phyloP scores from a whole-genome alignment of 2,329 filamentous ascomycete genomes.

The Aureobasidium mangrovei region DNA sequence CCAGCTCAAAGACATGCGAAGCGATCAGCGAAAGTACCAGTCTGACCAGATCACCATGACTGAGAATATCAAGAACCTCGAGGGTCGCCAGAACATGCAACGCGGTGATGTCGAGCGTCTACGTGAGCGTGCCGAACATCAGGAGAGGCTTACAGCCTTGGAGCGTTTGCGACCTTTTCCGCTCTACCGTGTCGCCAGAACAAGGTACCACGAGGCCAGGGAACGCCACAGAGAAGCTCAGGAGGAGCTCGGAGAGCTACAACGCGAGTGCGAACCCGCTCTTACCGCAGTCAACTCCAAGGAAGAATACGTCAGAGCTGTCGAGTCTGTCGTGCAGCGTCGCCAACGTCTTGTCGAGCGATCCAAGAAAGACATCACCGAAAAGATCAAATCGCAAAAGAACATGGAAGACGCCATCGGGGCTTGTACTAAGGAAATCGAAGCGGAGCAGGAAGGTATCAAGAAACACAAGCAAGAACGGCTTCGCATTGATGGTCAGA shows the following conservation, averaged over 20 bases:
- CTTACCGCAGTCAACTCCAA: conserved; percentile 62
- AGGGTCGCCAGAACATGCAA: conserved; percentile 64
- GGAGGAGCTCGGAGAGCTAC: conserved; percentile 50
- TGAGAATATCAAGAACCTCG: conserved; percentile 55
- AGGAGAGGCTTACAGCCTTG: conserved; percentile 56
- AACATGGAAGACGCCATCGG: conserved; percentile 30
- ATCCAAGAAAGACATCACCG: conserved; percentile 40
- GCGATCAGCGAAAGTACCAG: conserved; percentile 57
- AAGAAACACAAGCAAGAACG: conserved; percentile 28
- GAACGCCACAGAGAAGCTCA: conserved; percentile 46
- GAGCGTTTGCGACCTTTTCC: conserved; percentile 57
- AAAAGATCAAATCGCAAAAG: conserved; percentile 34
- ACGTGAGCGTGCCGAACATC: conserved; percentile 62
- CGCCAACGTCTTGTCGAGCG: conserved; percentile 46
- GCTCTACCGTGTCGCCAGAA: conserved; percentile 51
- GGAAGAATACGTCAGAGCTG: conserved; percentile 51
- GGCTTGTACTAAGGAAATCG: conserved; percentile 29
- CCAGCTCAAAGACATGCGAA: conserved; percentile 61
- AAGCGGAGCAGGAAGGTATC: conserved; percentile 34
- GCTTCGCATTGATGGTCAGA: conserved; percentile 34
- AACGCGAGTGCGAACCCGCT: conserved; percentile 56
- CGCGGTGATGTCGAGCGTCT: conserved; percentile 77
- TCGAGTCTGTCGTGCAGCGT: conserved; percentile 48
- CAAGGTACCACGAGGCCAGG: conserved; percentile 45
- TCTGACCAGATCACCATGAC: conserved; percentile 22